These are phyloP conservation scores for Penicillium janthinellum DNA, from an alignment of 2,329 filamentous ascomycete species.

Conservation along the genomic window DNA sequence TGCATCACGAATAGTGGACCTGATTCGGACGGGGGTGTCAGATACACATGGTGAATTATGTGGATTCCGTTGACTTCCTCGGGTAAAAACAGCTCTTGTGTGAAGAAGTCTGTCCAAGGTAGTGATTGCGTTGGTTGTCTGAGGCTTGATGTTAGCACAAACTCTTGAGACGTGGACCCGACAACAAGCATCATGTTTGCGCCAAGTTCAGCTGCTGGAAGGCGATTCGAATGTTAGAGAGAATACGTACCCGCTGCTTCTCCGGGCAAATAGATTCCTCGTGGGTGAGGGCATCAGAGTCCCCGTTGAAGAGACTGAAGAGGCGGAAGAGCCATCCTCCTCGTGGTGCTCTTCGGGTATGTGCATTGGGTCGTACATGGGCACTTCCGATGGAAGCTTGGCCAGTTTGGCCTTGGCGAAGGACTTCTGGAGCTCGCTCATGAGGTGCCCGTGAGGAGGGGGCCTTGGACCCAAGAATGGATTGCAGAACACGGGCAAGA, in stretches of 20 bases:
- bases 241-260: slow-evolving; percentile 59
- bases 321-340: slow-evolving; percentile 71
- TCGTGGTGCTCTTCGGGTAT: slow-evolving; percentile 28
- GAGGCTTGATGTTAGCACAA: neutral
- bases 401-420: slow-evolving; percentile 76
- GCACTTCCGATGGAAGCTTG: slow-evolving; percentile 60
- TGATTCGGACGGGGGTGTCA: slow-evolving; percentile 72
- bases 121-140: slow-evolving; percentile 57
- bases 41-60: slow-evolving; percentile 79
- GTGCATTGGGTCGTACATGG: slow-evolving; percentile 48
- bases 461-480: neutral
- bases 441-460: slow-evolving; percentile 39
- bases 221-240: no score
- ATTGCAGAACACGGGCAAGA: neutral
- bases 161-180: neutral
- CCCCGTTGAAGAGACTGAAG: slow-evolving; percentile 87
- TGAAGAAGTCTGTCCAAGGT: slow-evolving; percentile 88
- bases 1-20: slow-evolving; percentile 90
- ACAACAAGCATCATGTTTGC: neutral
- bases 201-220: neutral
- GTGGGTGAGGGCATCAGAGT: slow-evolving; percentile 82
- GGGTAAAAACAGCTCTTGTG: slow-evolving; percentile 76
- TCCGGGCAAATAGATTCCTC: slow-evolving; percentile 71
- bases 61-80: slow-evolving; percentile 39
- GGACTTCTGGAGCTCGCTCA: slow-evolving; percentile 79